These are phyloP conservation scores for Ceratocystiopsis minuta DNA, from an alignment of 2,329 filamentous ascomycete genomes.

Conservation along the genomic window DNA sequence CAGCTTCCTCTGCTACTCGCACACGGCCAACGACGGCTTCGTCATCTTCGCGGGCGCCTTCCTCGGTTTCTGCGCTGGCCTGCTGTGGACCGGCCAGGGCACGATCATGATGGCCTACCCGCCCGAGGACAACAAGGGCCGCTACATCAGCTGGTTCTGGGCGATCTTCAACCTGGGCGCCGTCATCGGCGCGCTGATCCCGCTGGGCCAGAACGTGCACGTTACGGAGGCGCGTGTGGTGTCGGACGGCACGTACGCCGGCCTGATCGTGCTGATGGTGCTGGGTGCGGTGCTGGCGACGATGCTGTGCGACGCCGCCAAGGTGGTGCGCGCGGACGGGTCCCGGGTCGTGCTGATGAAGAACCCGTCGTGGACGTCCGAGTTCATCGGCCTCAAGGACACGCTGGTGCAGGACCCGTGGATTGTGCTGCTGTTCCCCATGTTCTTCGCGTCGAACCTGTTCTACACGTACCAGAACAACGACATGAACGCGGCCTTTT, in stretches of 20 bases:
- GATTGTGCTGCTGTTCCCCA: constrained; percentile 60
- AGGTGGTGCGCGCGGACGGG: constrained; percentile 59
- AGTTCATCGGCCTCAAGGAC: constrained; percentile 58
- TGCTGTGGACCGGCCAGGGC: constrained; percentile 70
- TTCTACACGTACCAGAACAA: constrained; percentile 65
- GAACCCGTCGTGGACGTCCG: constrained; percentile 70
- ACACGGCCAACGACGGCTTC: constrained; percentile 50
- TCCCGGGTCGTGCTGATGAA: constrained; percentile 75
- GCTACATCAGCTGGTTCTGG: constrained; percentile 86
- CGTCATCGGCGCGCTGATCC: constrained; percentile 66
- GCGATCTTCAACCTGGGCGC: constrained; percentile 86
- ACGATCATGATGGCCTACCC: constrained; percentile 87
- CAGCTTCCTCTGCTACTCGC: constrained; percentile 52
- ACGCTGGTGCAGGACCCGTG: constrained; percentile 53
- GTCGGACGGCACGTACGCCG: constrained; percentile 12
- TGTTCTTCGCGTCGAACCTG: constrained; percentile 67
- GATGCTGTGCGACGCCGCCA: constrained; percentile 50
- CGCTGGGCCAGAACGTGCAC: constrained; percentile 46
- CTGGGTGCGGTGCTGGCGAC: constrained; percentile 43
- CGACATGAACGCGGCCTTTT: constrained; percentile 49
- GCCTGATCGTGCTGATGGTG: constrained; percentile 13
- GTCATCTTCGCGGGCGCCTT: constrained; percentile 60
- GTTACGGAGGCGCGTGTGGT: constrained; percentile 22
- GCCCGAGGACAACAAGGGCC: constrained; percentile 61
- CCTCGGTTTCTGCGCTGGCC: constrained; percentile 59